Percentiles rank a stretch among this genome's conserved stretches.
phyloP scores from a whole-genome alignment of 306 rosid genomes.

The Vicia villosa region DNA sequence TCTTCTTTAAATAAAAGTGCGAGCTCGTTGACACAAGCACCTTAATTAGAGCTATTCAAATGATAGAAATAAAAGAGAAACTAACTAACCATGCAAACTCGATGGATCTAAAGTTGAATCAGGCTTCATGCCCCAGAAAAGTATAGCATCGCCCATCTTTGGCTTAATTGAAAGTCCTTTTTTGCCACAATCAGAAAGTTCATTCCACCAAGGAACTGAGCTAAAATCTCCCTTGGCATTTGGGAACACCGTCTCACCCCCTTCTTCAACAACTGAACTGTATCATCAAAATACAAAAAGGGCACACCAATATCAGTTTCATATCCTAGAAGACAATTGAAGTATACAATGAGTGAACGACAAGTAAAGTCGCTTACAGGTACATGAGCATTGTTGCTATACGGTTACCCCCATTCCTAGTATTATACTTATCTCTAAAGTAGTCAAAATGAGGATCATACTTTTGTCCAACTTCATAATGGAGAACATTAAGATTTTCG shows the following conservation, averaged over 20 bases:
- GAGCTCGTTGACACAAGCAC: slow-evolving; percentile 7
- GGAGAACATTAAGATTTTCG: slow-evolving; percentile 92
- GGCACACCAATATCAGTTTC: slow-evolving; percentile 20
- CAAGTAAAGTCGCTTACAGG: slow-evolving; percentile 62
- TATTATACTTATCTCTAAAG: slow-evolving; percentile 66
- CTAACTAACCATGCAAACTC: slow-evolving; percentile 90
- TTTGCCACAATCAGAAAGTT: slow-evolving; percentile 87
- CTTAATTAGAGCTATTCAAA: background rate
- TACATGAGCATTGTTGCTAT: slow-evolving; percentile 91
- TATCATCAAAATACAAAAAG: slow-evolving; percentile 37
- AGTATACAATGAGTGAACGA: too few relatives aligned
- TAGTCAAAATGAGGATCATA: slow-evolving; percentile 85
- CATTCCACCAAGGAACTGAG: slow-evolving; percentile 95
- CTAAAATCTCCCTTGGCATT: slow-evolving; percentile 80
- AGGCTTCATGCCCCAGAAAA: slow-evolving; percentile 99
- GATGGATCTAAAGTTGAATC: slow-evolving; percentile 76
- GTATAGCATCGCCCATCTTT: slow-evolving; percentile 90
- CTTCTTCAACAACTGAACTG: slow-evolving; percentile 98
- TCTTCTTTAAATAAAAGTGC: slow-evolving; percentile 15
- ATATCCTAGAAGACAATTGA: background rate
- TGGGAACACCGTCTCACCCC: slow-evolving; percentile 98
- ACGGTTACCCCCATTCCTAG: slow-evolving; percentile 81
- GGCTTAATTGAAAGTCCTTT: slow-evolving; percentile 89
- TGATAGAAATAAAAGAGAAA: background rate
- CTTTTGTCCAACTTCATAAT: slow-evolving; percentile 95